These are phyloP conservation scores for Mucor plumbeus DNA, from an alignment of 371 early-diverging fungal genomes.

Conservation along the genomic window DNA sequence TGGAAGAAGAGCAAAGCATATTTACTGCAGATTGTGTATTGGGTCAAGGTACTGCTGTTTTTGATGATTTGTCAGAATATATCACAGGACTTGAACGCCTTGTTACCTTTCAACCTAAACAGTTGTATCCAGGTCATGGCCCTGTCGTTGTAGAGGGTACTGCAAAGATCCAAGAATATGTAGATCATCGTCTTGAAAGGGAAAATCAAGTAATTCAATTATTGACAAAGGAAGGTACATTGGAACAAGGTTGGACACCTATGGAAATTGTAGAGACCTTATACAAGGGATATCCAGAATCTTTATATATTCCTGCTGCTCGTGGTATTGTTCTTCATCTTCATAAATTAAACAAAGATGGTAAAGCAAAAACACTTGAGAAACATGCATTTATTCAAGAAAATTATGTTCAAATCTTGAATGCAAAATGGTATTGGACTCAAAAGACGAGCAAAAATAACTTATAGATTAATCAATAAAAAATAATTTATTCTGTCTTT, in stretches of 20 bases:
- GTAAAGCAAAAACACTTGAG: conserved; percentile 34
- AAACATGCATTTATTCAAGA: conserved; percentile 1
- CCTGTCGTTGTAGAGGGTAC: conserved; percentile 73
- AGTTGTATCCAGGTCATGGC: conserved; percentile 81
- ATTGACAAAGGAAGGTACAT: conserved; percentile 30
- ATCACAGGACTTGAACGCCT: conserved; percentile 66
- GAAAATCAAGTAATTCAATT: conserved; percentile 75
- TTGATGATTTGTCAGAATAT: conserved; percentile 75
- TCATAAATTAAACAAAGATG: conserved; percentile 70
- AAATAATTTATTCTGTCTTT: conserved; percentile 7
- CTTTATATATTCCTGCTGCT: conserved; percentile 68
- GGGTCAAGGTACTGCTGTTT: conserved; percentile 84
- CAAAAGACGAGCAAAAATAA: conserved; percentile 11
- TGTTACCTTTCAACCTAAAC: conserved; percentile 34
- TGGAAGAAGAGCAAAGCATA: conserved; percentile 74
- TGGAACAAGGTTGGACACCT: conserved; percentile 42
- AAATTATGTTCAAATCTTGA: conserved; percentile 12
- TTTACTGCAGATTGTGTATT: conserved; percentile 87
- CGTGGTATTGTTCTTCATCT: conserved; percentile 70
- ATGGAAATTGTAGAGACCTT: conserved; percentile 67
- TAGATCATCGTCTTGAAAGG: conserved; percentile 75
- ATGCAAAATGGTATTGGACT: conserved; percentile 12
- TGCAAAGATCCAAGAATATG: conserved; percentile 68
- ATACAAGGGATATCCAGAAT: conserved; percentile 66
- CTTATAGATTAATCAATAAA: background rate